Evolutionary conservation across 805 yeast genomes (phyloP), one percentile per base, ranked within the genome.

Genomic region (Metschnikowia kunwiensis): DNA sequence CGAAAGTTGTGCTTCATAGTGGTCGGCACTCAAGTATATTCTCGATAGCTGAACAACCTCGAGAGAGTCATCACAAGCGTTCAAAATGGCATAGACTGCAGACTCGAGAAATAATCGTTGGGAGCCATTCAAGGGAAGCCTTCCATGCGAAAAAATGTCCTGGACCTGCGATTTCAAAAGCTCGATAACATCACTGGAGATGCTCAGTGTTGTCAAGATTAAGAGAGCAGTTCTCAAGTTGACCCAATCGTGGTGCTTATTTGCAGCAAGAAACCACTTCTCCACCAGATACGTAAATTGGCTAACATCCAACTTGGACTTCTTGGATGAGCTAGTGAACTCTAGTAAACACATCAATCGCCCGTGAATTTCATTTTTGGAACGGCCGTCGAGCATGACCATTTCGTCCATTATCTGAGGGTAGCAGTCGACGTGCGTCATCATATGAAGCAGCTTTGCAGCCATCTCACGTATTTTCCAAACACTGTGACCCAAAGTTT

Each of bases 401-500:
- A 49, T 49, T 7, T 61, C 54, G 1, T 59, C 63, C 1, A 51
- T 47, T 7, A 61, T 42, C 2, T 29, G 26, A 2, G 35, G 12
- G 17, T 47, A 19, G 3, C 47, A 42, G 3, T 36, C 27, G 6
- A 38, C 35, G 12, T 35, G 36, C 10, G 75, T 55, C 31, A 82
- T 57, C 0, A 80, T 61, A 0, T 82, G 75, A 2, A 86, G 50
- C 4, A 87, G 75, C 51, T 80, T 70, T 0, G 96, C 86, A 0
- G 95, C 84, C 76, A 86, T 75, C 53, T 89, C 96, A 44, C 98
- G 72, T 7, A 93, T 72, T 50, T 87, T 87, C 96, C 96, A 91
- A 37, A 71, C 65, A 27, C 58, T 59, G 41, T 77, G 74, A 0
- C 64, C 63, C 20, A 89, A 60, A 43, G 82, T 49, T 5, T 36